phyloP scores from a whole-genome alignment of 768 basidiomycete species.

The Tylopilus rubrobrunneus region DNA sequence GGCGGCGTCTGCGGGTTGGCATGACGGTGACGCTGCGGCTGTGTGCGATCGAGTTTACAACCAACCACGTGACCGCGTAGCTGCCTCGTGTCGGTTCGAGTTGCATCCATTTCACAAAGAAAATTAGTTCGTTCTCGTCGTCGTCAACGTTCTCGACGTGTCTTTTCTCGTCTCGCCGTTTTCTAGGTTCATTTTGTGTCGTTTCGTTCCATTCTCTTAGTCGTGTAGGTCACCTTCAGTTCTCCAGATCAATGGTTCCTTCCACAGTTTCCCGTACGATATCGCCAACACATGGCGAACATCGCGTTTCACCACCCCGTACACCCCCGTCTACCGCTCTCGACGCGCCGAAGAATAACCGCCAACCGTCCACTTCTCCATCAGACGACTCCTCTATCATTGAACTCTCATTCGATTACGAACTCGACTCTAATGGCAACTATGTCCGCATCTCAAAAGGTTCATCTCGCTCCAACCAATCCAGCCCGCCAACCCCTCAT shows the following conservation, averaged over 20 bases:
- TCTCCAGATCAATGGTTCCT: conserved; percentile 18
- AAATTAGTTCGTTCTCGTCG: conserved; percentile 14
- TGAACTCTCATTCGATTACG: conserved; percentile 48
- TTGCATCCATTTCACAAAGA: conserved; percentile 24
- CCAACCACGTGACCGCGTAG: conserved; percentile 32
- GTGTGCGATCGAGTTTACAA: conserved; percentile 14
- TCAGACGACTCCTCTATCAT: conserved; percentile 46
- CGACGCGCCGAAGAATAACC: conserved; percentile 31
- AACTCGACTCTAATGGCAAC: conserved; percentile 42
- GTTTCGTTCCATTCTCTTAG: not conserved
- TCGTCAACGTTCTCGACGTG: conserved; percentile 20
- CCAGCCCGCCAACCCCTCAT: conserved; percentile 41
- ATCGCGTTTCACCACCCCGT: conserved; percentile 28
- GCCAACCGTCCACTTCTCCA: conserved; percentile 33
- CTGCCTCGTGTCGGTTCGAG: conserved; percentile 35
- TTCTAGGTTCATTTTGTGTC: not conserved
- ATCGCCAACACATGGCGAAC: conserved; percentile 30
- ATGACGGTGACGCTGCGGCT: not conserved
- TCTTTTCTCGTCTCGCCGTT: conserved; percentile 5
- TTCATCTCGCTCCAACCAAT: conserved; percentile 33
- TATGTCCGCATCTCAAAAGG: conserved; percentile 46
- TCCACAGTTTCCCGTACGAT: conserved; percentile 19
- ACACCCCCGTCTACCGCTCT: conserved; percentile 27
- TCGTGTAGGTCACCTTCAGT: conserved; percentile 11
- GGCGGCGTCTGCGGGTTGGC: not conserved